Evolutionary conservation across 805 yeast genomes (phyloP).

Genomic region (Wickerhamomyces hampshirensis): DNA sequence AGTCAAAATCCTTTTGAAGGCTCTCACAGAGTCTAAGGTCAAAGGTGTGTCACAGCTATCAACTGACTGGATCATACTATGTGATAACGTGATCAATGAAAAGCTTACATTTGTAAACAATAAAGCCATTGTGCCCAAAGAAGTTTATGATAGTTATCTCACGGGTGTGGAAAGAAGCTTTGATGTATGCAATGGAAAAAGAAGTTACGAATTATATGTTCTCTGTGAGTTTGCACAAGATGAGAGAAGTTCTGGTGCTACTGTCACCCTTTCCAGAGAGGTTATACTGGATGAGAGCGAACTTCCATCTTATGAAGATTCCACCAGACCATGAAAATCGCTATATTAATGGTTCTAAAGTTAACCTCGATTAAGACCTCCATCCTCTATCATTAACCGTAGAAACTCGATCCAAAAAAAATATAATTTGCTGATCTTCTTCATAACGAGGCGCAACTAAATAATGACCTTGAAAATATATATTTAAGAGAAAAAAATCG

Average conservation of each 20-base stretch:
- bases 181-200: constrained; percentile 8
- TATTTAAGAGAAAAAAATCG: no score
- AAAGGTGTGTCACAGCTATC: not conserved
- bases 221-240: constrained; percentile 5
- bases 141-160: constrained; percentile 1
- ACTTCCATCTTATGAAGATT: constrained; percentile 10
- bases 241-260: not conserved
- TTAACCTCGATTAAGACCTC: not conserved
- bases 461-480: no score
- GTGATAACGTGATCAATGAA: constrained; percentile 10
- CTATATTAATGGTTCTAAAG: constrained; percentile 5
- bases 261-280: constrained; percentile 1
- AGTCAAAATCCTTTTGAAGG: constrained; percentile 1
- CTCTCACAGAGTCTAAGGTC: not conserved
- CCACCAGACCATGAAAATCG: constrained; percentile 6
- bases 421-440: not conserved
- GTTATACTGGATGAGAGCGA: constrained; percentile 9
- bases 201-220: constrained; percentile 5
- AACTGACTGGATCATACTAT: no score
- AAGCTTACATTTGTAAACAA: no score
- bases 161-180: constrained; percentile 8
- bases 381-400: not conserved
- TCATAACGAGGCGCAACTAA: not conserved
- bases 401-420: no score
- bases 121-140: no score